Conservation (phyloP, 208 protist species). For the Wallacemonas sp. region DNA sequence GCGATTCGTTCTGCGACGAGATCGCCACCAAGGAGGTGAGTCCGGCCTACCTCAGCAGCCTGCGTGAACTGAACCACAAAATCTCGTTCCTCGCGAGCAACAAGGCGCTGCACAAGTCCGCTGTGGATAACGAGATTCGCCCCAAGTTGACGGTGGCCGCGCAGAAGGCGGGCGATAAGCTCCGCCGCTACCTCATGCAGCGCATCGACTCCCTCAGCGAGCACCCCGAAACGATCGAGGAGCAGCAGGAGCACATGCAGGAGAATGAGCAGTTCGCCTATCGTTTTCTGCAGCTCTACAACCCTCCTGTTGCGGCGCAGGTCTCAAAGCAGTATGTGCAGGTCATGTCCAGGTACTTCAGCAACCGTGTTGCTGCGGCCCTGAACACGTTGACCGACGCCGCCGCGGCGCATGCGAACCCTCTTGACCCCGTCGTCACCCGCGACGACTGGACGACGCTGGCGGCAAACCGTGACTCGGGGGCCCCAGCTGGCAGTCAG, state of each 20-base stretch:
- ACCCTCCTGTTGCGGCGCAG: conserved; percentile 55
- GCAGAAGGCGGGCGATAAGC: conserved; percentile 74
- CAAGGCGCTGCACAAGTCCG: conserved; percentile 69
- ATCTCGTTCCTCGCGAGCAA: conserved; percentile 74
- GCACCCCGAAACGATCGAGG: conserved; percentile 33
- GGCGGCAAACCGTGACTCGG: conserved; percentile 61
- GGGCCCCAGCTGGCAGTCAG: conserved; percentile 54
- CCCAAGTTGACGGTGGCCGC: conserved; percentile 73
- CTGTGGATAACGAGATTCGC: conserved; percentile 79
- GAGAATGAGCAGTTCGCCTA: conserved; percentile 69
- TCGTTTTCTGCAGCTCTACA: conserved; percentile 78
- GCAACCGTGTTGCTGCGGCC: conserved; percentile 34
- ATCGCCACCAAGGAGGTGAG: conserved; percentile 79
- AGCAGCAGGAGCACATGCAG: conserved; percentile 58
- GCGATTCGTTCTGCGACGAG: conserved; percentile 78
- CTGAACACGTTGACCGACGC: conserved; percentile 48
- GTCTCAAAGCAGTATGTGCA: conserved; percentile 66
- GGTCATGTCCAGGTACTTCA: conserved; percentile 59
- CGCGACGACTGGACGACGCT: conserved; percentile 56
- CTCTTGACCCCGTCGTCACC: conserved; percentile 65
- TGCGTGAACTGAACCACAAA: conserved; percentile 70
- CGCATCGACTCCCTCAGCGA: conserved; percentile 49
- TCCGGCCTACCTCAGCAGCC: conserved; percentile 57
- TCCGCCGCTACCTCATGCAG: conserved; percentile 67
- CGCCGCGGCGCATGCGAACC: conserved; percentile 44